These are phyloP conservation scores for Zygnema cylindricum DNA, from an alignment of 139 green algal species.

Conservation along the genomic window DNA sequence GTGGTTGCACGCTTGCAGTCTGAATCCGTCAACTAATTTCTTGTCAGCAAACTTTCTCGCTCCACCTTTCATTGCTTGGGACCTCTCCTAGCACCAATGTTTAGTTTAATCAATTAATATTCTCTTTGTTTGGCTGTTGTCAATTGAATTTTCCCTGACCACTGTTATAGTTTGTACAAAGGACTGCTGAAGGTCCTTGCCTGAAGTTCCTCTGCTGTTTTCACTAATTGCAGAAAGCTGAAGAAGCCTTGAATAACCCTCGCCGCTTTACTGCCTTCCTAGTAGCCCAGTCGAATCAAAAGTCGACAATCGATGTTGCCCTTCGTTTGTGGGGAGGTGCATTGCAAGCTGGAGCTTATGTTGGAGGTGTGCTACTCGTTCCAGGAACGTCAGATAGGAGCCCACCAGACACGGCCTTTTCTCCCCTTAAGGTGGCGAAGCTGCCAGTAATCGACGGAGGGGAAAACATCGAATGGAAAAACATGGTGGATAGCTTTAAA, in stretches of 20 bases:
- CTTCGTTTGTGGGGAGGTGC: slow-evolving; percentile 49
- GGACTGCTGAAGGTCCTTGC: no score
- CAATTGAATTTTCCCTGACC: no score
- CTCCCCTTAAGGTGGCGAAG: slow-evolving; percentile 5
- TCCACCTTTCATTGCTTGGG: no score
- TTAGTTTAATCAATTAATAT: no score
- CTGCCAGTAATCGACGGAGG: slow-evolving; percentile 19
- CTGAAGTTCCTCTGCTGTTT: no score
- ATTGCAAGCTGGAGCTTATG: slow-evolving; percentile 30
- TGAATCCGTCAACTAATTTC: no score
- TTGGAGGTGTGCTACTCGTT: slow-evolving; percentile 17
- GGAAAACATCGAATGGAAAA: slow-evolving; percentile 11
- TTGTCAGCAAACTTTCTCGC: no score
- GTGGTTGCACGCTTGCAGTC: no score
- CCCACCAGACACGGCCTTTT: slow-evolving; percentile 1
- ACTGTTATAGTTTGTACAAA: no score
- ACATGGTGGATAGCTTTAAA: not conserved
- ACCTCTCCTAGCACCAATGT: no score
- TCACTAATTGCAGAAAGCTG: slow-evolving; percentile 35
- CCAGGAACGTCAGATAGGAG: not conserved
- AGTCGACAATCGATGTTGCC: slow-evolving; percentile 7
- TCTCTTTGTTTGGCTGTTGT: no score
- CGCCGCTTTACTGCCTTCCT: slow-evolving; percentile 33
- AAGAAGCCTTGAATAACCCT: slow-evolving; percentile 16
- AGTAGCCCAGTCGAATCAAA: slow-evolving; percentile 4